These are phyloP conservation scores for Berkeleyomyces rouxiae DNA, from an alignment of 2,329 filamentous ascomycete species.

Conservation along the genomic window DNA sequence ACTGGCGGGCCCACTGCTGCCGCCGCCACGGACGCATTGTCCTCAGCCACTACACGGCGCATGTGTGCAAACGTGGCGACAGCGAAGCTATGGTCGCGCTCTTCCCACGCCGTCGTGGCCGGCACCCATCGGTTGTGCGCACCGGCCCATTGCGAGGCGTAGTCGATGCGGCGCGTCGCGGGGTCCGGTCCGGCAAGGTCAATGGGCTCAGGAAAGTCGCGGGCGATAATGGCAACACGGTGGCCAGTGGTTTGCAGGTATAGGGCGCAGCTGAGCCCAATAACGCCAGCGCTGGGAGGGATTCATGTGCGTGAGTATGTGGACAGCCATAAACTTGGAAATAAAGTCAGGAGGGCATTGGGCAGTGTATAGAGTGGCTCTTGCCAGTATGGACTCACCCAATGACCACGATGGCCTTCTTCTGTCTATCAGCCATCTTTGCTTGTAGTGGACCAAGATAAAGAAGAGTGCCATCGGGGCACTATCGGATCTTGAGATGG, in stretches of 20 bases:
- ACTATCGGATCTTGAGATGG: neutral
- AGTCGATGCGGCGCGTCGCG: conserved; percentile 28
- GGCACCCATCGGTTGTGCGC: conserved; percentile 38
- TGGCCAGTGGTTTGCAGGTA: conserved; percentile 27
- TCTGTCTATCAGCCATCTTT: neutral
- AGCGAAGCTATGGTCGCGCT: conserved; percentile 28
- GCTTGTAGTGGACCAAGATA: neutral
- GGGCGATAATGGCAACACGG: conserved; percentile 28
- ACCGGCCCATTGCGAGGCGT: conserved; percentile 40
- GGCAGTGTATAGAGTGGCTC: neutral
- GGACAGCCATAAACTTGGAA: neutral
- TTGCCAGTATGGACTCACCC: neutral
- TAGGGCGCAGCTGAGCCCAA: conserved; percentile 33
- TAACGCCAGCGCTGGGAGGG: conserved; percentile 32
- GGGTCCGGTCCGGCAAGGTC: conserved; percentile 26
- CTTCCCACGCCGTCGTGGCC: conserved; percentile 19
- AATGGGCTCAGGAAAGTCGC: conserved; percentile 30
- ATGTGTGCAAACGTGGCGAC: conserved; percentile 28
- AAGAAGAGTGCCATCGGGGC: neutral
- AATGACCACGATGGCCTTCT: neutral
- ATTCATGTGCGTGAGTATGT: neutral
- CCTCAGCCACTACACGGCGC: conserved; percentile 18
- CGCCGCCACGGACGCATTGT: conserved; percentile 16
- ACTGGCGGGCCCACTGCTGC: too few relatives aligned
- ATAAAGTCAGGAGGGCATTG: neutral